Percentiles rank a stretch among this genome's conserved stretches.
These are phyloP conservation scores for Leccinum disarticulatum DNA, from an alignment of 768 basidiomycete genomes.

Conservation along the genomic window DNA sequence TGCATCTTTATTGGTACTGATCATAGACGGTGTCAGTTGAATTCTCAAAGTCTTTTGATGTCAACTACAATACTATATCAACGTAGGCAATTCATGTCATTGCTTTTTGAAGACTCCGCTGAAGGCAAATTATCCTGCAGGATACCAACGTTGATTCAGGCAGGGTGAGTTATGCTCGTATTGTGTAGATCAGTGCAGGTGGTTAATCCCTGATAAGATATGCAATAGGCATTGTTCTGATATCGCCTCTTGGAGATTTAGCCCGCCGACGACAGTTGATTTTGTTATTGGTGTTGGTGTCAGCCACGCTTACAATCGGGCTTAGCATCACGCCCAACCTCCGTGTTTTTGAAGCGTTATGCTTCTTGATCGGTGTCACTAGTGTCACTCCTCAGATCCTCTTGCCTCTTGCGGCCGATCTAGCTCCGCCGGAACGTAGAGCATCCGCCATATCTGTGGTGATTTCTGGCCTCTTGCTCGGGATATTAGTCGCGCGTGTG, in stretches of 20 bases:
- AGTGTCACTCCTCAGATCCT: slow-evolving; percentile 77
- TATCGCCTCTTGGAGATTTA: slow-evolving; percentile 83
- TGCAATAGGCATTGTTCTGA: slow-evolving; percentile 67
- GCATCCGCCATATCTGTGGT: slow-evolving; percentile 78
- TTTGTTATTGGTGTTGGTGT: slow-evolving; percentile 52
- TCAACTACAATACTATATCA: slow-evolving; percentile 38
- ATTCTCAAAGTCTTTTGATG: slow-evolving; percentile 40
- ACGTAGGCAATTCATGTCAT: slow-evolving; percentile 15
- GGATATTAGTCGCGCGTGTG: slow-evolving; percentile 72
- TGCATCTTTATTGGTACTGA: neutral
- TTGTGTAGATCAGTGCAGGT: neutral
- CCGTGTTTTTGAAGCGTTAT: slow-evolving; percentile 61
- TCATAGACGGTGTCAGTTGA: slow-evolving; percentile 20
- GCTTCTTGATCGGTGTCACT: slow-evolving; percentile 67
- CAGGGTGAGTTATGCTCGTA: slow-evolving; percentile 45
- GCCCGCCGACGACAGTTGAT: slow-evolving; percentile 73
- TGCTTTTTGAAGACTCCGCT: neutral
- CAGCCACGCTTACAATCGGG: slow-evolving; percentile 65
- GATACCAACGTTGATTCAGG: slow-evolving; percentile 67
- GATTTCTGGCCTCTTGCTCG: slow-evolving; percentile 65
- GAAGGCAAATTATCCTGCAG: slow-evolving; percentile 30
- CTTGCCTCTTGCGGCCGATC: slow-evolving; percentile 76
- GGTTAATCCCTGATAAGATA: slow-evolving; percentile 45
- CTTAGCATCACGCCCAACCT: slow-evolving; percentile 62
- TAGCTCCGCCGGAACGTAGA: slow-evolving; percentile 71